Conservation (phyloP, 768 basidiomycete genomes). For the Holtermanniella nyarrowii region DNA sequence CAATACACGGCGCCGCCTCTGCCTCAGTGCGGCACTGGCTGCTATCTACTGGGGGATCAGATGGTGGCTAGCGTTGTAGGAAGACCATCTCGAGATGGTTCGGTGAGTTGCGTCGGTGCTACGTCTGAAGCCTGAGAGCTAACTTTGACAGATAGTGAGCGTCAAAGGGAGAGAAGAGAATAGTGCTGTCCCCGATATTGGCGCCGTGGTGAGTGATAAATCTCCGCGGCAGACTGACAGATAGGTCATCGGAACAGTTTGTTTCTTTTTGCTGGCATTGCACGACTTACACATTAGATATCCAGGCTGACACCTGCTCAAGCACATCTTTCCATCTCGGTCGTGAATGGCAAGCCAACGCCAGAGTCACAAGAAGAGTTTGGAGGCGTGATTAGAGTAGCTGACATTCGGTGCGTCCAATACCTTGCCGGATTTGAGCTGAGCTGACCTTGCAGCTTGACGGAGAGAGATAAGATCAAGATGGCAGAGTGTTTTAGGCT, state of each 20-base stretch:
- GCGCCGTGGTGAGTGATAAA: constrained; percentile 20
- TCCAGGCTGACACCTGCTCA: constrained; percentile 39
- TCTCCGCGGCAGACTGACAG: not conserved
- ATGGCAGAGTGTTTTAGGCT: constrained; percentile 41
- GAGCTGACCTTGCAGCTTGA: constrained; percentile 15
- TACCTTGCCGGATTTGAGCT: not conserved
- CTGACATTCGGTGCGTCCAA: constrained; percentile 32
- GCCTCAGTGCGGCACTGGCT: constrained; percentile 33
- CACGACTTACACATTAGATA: constrained; percentile 11
- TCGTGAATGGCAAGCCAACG: constrained; percentile 35
- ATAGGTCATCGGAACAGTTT: constrained; percentile 32
- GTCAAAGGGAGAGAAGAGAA: constrained; percentile 32
- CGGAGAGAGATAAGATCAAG: constrained; percentile 34
- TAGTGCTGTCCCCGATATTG: constrained; percentile 32
- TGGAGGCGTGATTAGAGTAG: constrained; percentile 37
- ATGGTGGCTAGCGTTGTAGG: constrained; percentile 35
- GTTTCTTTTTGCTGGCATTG: constrained; percentile 4
- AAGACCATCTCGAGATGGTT: constrained; percentile 22
- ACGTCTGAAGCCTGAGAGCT: not conserved
- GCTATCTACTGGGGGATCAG: constrained; percentile 28
- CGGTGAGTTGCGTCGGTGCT: constrained; percentile 13
- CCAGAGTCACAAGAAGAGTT: constrained; percentile 39
- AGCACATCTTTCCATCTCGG: constrained; percentile 35
- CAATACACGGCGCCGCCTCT: constrained; percentile 22
- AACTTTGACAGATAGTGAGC: constrained; percentile 18